Evolutionary conservation across 257 asterid species (phyloP), one percentile per base, ranked within the genome.

Genomic region (Datura wrightii): DNA sequence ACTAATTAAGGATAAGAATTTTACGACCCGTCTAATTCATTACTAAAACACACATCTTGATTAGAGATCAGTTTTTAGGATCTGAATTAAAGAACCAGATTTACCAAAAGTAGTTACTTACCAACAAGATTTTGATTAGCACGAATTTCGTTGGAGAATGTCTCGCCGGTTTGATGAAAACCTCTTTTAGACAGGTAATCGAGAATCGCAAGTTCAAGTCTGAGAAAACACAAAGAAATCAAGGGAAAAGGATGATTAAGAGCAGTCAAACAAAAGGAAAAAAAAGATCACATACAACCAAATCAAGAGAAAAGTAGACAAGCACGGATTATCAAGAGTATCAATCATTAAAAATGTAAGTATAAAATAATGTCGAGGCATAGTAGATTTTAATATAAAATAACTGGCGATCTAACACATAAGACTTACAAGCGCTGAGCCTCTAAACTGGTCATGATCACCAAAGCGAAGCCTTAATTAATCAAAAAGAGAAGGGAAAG

Each of bases 161-260:
- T 80, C 24, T 87, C 89, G 55, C 90, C 89, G 66, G 84, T 58
- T 5, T n/a, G 46, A 37, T 83, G 86, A 91, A 88, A 63, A 86
- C 89, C 87, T 9, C 87, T 91, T 19, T 70, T 87, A 34, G 67
- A 13, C 82, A 91, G 19, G 58, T 90, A 89, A 84, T 90, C 92
- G 39, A 83, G 81, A 80, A 90, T 83, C 69, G 83, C 89, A 62
- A 85, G 52, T 56, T 90, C 91, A 80, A 90, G 74, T 88, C 92
- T 90, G 79, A 82, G 24, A 39, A 86, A 83, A 78, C 66, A 39
- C 82, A 83, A 37, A 69, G n/a, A 67, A 66, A 83, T 15, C 10
- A 46, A 50, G 14, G 19, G 53, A 84, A 79, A 86, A 44, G 8
- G 8, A 79, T 54, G 19, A 59, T 11, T 39, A 83, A 80, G 62